A percentile compares a stretch with the other conserved stretches of the same genome.
Conservation (phyloP, 108 stramenopile genomes). For the Conticribra guillardii region DNA sequence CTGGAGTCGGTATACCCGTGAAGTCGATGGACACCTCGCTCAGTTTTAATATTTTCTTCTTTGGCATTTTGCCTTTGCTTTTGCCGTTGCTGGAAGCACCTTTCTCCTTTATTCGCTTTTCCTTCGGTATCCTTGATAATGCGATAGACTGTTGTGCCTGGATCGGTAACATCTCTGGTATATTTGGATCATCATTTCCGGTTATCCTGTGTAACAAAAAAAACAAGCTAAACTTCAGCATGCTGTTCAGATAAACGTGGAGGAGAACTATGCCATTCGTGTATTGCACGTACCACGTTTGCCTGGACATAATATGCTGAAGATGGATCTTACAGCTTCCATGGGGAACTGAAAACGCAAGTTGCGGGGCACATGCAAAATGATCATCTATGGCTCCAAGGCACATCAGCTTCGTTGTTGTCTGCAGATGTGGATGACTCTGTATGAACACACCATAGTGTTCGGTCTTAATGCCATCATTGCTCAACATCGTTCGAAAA, state of each 20-base stretch:
- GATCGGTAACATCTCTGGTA: slow-evolving; percentile 19
- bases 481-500: slow-evolving; percentile 31
- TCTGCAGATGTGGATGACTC: slow-evolving; percentile 20
- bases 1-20: slow-evolving; percentile 33
- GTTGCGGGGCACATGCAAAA: background rate
- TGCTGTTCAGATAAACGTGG: too few species aligned
- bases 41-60: slow-evolving; percentile 24
- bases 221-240: too few species aligned
- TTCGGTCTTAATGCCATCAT: slow-evolving; percentile 1
- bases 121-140: background rate
- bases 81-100: slow-evolving; percentile 10
- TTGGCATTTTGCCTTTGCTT: slow-evolving; percentile 19
- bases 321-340: slow-evolving; percentile 22
- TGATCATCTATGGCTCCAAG: background rate
- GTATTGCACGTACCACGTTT: too few species aligned
- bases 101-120: background rate
- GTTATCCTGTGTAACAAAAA: too few species aligned
- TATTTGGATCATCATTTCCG: slow-evolving; percentile 9
- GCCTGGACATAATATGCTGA: slow-evolving; percentile 30
- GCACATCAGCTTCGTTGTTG: slow-evolving; percentile 16
- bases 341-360: slow-evolving; percentile 19
- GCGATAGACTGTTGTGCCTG: background rate
- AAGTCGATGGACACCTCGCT: slow-evolving; percentile 18
- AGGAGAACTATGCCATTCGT: too few species aligned
- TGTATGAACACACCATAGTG: slow-evolving; percentile 38